These are phyloP conservation scores for Kodamaea anthophila DNA, from an alignment of 1,139 yeast genomes.

Conservation along the genomic window DNA sequence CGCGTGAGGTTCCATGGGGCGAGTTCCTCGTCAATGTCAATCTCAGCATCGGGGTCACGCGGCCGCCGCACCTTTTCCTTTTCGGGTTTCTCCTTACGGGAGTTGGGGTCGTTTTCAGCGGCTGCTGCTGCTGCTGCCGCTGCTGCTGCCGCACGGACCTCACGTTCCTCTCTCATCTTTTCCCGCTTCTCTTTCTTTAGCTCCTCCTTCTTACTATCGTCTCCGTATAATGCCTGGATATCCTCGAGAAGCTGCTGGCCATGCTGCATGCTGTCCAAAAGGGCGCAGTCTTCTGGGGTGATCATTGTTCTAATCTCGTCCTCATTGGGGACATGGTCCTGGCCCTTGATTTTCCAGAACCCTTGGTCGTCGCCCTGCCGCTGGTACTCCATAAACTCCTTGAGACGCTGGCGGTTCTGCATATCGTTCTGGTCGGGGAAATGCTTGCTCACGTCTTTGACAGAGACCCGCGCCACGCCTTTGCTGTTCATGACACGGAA, in stretches of 20 bases:
- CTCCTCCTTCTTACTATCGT: constrained; percentile 19
- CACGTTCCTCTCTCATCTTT: constrained; percentile 14
- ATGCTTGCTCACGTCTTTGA: constrained; percentile 83
- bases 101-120: constrained; percentile 27
- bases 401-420: constrained; percentile 92
- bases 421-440: constrained; percentile 97
- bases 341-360: constrained; percentile 82
- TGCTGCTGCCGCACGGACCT: constrained; percentile 6
- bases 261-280: constrained; percentile 88
- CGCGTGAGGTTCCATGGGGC: constrained; percentile 93
- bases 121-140: neutral
- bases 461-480: constrained; percentile 70
- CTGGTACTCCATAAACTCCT: constrained; percentile 98
- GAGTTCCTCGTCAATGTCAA: constrained; percentile 72
- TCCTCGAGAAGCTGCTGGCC: constrained; percentile 85
- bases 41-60: constrained; percentile 26
- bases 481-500: constrained; percentile 78
- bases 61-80: constrained; percentile 18
- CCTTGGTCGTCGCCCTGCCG: constrained; percentile 94
- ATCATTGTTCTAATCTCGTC: constrained; percentile 81
- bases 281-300: constrained; percentile 84
- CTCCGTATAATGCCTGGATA: constrained; percentile 48
- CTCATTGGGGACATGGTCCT: constrained; percentile 62
- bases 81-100: constrained; percentile 15
- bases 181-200: constrained; percentile 15